Conservation (phyloP, 2,329 filamentous ascomycete genomes). For the Trichophyton simii region DNA sequence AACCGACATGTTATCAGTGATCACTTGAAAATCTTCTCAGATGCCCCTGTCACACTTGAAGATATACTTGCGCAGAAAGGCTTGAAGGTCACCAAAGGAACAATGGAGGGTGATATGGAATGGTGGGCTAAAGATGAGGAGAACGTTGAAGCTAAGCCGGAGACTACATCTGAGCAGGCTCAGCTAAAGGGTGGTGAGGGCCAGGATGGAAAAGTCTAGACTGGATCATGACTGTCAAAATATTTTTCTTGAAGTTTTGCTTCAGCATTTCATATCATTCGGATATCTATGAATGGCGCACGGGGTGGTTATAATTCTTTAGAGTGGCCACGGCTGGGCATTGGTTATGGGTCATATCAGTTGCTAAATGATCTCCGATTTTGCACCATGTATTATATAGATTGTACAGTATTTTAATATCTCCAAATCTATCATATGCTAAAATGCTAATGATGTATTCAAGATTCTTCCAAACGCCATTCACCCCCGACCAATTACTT, state of each 20-base stretch:
- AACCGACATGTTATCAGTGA: slow-evolving; percentile 87
- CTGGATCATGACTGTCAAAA: not conserved
- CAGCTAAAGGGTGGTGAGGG: not conserved
- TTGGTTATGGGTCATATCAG: not conserved
- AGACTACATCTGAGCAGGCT: not conserved
- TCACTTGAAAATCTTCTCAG: slow-evolving; percentile 54
- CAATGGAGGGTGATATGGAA: slow-evolving; percentile 72
- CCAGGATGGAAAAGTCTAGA: not conserved
- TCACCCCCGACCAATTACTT: not conserved
- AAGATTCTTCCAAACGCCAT: not conserved
- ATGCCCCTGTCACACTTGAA: slow-evolving; percentile 31
- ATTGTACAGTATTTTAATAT: not conserved
- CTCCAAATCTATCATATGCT: not conserved
- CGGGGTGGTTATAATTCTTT: not conserved
- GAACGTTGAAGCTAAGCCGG: not conserved
- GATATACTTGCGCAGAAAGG: slow-evolving; percentile 31
- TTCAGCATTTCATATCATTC: not conserved
- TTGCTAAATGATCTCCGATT: not conserved
- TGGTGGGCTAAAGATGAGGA: slow-evolving; percentile 54
- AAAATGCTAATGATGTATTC: not conserved
- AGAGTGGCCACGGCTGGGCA: not conserved
- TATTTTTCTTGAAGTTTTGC: not conserved
- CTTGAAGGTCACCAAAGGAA: slow-evolving; percentile 69
- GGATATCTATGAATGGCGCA: not conserved
- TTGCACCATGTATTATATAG: slow-evolving; percentile 1